phyloP scores from a whole-genome alignment of 1,284 basidiomycete species.

The Cryptococcus maquisensis region DNA sequence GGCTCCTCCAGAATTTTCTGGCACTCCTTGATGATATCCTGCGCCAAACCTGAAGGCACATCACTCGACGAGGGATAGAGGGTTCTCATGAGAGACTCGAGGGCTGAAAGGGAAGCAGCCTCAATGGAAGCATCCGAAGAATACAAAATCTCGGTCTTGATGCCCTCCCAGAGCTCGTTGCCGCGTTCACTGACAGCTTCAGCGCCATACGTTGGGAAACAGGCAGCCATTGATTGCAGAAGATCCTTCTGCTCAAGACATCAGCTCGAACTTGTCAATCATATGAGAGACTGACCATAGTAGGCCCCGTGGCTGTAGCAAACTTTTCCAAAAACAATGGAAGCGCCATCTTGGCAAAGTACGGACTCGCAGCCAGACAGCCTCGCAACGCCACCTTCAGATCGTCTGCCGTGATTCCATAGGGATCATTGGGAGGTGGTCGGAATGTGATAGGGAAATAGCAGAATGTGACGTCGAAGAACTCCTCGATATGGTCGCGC shows the following conservation, averaged over 20 bases:
- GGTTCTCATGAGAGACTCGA: conserved; percentile 66
- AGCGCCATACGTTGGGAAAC: conserved; percentile 77
- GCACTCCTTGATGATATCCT: conserved; percentile 73
- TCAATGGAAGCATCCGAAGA: conserved; percentile 73
- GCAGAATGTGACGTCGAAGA: conserved; percentile 95
- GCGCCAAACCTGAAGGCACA: conserved; percentile 58
- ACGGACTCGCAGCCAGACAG: conserved; percentile 73
- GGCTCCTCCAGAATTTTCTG: conserved; percentile 74
- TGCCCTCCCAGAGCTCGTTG: conserved; percentile 74
- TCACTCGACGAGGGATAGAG: conserved; percentile 56
- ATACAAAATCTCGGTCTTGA: conserved; percentile 92
- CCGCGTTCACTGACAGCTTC: conserved; percentile 60
- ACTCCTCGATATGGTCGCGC: conserved; percentile 64
- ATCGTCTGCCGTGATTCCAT: conserved; percentile 86
- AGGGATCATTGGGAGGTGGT: conserved; percentile 90
- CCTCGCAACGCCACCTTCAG: conserved; percentile 63
- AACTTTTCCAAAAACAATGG: conserved; percentile 92
- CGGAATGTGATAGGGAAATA: conserved; percentile 99
- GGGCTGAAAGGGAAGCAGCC: conserved; percentile 63
- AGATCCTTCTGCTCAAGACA: conserved; percentile 65
- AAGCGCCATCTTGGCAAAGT: conserved; percentile 78
- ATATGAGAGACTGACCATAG: conserved; percentile 61
- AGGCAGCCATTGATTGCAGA: conserved; percentile 66
- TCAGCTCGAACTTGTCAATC: background rate
- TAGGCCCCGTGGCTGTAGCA: conserved; percentile 70